Conservation (phyloP, 495 filamentous ascomycete genomes). For the Hyaloscypha finlandica region DNA sequence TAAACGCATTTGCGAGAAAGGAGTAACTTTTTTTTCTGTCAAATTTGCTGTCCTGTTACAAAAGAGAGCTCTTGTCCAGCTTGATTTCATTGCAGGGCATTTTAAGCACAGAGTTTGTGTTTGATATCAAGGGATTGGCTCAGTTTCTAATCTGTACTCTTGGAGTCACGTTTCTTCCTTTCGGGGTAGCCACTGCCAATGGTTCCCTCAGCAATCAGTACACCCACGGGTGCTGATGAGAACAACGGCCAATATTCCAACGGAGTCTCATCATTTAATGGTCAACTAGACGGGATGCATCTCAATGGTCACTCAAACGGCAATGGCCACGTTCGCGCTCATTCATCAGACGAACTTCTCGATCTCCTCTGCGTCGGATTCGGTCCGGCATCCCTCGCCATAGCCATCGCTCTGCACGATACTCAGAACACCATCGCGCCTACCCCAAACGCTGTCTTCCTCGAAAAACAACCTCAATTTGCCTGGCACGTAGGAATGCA, state of each 20-base stretch:
- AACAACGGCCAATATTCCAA: conserved; percentile 6
- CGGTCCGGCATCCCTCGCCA: conserved; percentile 89
- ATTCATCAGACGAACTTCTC: conserved; percentile 2
- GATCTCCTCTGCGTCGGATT: conserved; percentile 93
- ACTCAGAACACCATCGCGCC: conserved; percentile 37
- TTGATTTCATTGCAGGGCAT: background rate
- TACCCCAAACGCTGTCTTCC: conserved; percentile 71
- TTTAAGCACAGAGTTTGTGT: background rate
- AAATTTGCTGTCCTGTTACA: background rate
- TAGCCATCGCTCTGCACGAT: conserved; percentile 88
- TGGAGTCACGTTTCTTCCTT: conserved; percentile 10
- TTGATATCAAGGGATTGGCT: background rate
- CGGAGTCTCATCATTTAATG: conserved; percentile 1
- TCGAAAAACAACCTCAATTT: conserved; percentile 83
- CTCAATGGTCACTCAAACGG: conserved; percentile 4
- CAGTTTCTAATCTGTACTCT: background rate
- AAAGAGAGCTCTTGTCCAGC: background rate
- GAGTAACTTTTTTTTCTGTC: background rate
- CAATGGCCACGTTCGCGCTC: background rate
- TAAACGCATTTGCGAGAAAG: background rate
- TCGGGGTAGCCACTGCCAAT: conserved; percentile 9
- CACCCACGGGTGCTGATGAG: background rate
- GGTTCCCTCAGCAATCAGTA: conserved; percentile 29
- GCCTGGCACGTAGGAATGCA: conserved; percentile 96
- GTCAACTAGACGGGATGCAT: background rate